Base-by-base conservation (phyloP, 805 yeast species). In the Pichia gijzeniarum region DNA sequence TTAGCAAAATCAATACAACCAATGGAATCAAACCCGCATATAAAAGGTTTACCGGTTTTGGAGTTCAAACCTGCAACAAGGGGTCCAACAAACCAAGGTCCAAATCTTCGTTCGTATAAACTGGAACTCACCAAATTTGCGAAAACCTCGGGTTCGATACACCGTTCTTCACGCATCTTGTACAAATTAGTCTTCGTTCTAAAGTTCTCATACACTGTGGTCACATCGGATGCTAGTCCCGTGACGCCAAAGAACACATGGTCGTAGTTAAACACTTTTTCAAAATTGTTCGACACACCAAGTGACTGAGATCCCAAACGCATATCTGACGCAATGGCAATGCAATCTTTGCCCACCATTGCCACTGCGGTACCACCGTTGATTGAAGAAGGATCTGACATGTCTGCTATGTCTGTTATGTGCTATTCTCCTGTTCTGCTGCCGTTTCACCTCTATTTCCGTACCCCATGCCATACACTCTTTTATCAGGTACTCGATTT, bases 311-410 rank as follows among this genome's bases (percentile, higher is more conserved):
- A 80, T 19, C 99, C 99, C 51, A 93, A 72, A 59, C 98, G 82
- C 61, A 93, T 72, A 68, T 93, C 99, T 57, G 93, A 83, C 3
- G 97, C 99, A 59, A 93, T 89, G 27, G 98, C 99, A 45, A 93
- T 90, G 73, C 99, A 93, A 56, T 89, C 97, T 62, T 95, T 90
- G 58, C 99, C 99, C 21, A 83, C 83, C 99, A 93, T 93, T 53
- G 99, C 99, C 30, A 95, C 95, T 43, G 95, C 96, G 52, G 95
- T 77, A 68, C 99, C 99, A 69, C 97, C 88, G 62, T 83, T 83
- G 54, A 82, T 74, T 37, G 88, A 79, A 63, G 86, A 80, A 60
- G 89, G 89, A 67, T 83, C 89, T 37, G 87, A 80, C 88, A 82
- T 80, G n/a, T n/a, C n/a, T n/a, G n/a, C n/a, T 16, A 7, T 27